Percentiles rank a stretch among this genome's conserved stretches.
Evolutionary conservation across 129 eudicot species (phyloP).

Genomic region (Gnaphalium uliginosum): DNA sequence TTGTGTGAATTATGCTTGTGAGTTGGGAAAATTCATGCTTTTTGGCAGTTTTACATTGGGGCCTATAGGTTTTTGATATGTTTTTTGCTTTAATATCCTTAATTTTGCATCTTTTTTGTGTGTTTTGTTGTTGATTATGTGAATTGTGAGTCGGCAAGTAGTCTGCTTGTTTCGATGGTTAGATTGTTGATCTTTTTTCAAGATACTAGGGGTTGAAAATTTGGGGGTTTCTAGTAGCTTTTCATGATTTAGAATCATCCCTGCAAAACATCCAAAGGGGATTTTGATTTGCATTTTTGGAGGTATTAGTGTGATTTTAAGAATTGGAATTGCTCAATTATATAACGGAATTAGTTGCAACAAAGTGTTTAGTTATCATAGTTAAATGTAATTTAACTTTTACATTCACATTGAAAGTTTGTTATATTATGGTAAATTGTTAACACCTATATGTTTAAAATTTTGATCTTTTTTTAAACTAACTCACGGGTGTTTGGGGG

Average conservation of each 20-base stretch:
- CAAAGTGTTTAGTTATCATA: background rate
- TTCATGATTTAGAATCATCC: background rate
- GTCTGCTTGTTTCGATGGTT: background rate
- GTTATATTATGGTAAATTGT: background rate
- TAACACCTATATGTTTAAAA: background rate
- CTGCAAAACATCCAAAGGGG: background rate
- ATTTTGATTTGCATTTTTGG: background rate
- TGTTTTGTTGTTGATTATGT: background rate
- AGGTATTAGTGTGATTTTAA: background rate
- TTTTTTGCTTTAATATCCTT: background rate
- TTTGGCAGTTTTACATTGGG: background rate
- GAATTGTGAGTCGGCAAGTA: background rate
- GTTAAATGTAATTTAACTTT: no score
- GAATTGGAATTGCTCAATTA: background rate
- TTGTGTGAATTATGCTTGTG: background rate
- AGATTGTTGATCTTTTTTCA: background rate
- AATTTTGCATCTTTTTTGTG: background rate
- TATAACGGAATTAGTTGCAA: background rate
- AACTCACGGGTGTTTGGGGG: no score
- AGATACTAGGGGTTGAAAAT: background rate
- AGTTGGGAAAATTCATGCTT: background rate
- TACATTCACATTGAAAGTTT: background rate
- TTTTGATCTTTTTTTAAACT: no score
- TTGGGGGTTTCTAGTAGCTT: background rate
- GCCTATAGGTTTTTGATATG: background rate